phyloP scores from a whole-genome alignment of 2,329 filamentous ascomycete species.

The Colletotrichum falcatum region DNA sequence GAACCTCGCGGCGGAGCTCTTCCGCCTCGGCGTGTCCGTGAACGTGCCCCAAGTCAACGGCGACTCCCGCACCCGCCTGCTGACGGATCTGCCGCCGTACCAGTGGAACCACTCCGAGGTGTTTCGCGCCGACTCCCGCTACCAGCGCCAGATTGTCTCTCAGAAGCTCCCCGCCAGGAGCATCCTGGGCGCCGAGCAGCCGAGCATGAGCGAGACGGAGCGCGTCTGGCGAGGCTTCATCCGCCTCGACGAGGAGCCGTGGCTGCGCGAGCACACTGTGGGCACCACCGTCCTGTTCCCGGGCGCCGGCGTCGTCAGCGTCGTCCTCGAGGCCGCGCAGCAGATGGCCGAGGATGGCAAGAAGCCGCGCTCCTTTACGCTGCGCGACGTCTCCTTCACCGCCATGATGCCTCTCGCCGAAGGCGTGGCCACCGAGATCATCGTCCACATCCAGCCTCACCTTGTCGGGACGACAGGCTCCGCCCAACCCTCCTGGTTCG shows the following conservation, averaged over 20 bases:
- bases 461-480: neutral
- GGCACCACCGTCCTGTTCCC: slow-evolving; percentile 56
- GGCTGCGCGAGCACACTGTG: slow-evolving; percentile 56
- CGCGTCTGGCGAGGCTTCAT: slow-evolving; percentile 23
- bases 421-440: neutral
- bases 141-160: slow-evolving; percentile 1
- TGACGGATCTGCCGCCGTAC: slow-evolving; percentile 32
- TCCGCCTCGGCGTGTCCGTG: neutral
- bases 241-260: slow-evolving; percentile 46
- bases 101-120: slow-evolving; percentile 22
- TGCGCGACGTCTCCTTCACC: neutral
- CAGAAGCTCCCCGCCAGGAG: neutral
- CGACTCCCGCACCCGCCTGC: neutral
- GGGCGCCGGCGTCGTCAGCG: slow-evolving; percentile 52
- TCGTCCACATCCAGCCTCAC: neutral
- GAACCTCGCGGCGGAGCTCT: slow-evolving; percentile 53
- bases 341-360: slow-evolving; percentile 20
- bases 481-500: neutral
- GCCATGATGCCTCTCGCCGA: neutral
- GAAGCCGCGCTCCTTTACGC: neutral
- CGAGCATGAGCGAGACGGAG: slow-evolving; percentile 53
- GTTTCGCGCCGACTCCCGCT: neutral
- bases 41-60: slow-evolving; percentile 16
- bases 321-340: slow-evolving; percentile 36
- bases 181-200: slow-evolving; percentile 24